phyloP scores from a whole-genome alignment of 164 flowering plant species.

The Magnolia sinica region DNA sequence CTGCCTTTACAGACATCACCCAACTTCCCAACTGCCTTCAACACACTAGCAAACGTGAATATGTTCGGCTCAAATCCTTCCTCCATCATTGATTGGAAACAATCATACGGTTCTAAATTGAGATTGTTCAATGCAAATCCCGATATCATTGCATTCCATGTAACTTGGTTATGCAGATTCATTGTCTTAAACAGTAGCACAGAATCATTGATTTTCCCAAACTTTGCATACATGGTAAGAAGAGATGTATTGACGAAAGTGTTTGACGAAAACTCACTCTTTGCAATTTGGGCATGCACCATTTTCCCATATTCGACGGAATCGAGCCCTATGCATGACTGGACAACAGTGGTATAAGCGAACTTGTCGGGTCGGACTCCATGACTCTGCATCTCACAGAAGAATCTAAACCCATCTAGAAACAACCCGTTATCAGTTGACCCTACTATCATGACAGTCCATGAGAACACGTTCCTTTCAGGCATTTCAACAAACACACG shows the following conservation, averaged over 20 bases:
- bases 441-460: slow-evolving; percentile 67
- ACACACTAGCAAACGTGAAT: slow-evolving; percentile 40
- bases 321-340: slow-evolving; percentile 48
- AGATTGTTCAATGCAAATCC: slow-evolving; percentile 41
- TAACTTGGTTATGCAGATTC: slow-evolving; percentile 39
- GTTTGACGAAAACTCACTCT: slow-evolving; percentile 33
- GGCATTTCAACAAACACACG: slow-evolving; percentile 42
- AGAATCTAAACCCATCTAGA: slow-evolving; percentile 9
- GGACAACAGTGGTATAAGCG: slow-evolving; percentile 40
- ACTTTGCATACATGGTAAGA: slow-evolving; percentile 60
- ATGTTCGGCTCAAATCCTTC: slow-evolving; percentile 43
- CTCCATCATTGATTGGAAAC: slow-evolving; percentile 36
- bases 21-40: slow-evolving; percentile 54
- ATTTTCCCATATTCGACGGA: slow-evolving; percentile 39
- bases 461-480: slow-evolving; percentile 47
- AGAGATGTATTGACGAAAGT: slow-evolving; percentile 47
- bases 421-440: slow-evolving; percentile 34
- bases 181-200: slow-evolving; percentile 35
- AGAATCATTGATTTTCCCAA: slow-evolving; percentile 42
- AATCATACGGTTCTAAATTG: slow-evolving; percentile 40
- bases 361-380: slow-evolving; percentile 48
- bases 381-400: slow-evolving; percentile 10
- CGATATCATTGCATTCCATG: slow-evolving; percentile 63
- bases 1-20: slow-evolving; percentile 38
- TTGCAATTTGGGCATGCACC: slow-evolving; percentile 49